Conservation (phyloP, 148 eudicot species). For the Cornus suecica region DNA sequence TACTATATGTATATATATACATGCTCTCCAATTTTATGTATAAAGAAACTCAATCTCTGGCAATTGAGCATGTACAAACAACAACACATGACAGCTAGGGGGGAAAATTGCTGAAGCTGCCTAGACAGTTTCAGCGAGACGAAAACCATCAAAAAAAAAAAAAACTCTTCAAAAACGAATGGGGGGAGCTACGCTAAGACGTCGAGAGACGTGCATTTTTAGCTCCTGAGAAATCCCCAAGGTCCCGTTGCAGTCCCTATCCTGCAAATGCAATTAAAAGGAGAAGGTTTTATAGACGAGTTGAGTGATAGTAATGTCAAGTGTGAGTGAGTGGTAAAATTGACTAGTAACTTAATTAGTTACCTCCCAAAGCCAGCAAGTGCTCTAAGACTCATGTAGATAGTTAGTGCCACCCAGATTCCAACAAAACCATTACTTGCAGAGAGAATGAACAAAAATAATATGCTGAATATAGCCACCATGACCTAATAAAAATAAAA, state of each 20-base stretch:
- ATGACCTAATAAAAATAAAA: conserved; percentile 34
- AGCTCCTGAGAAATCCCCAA: conserved; percentile 61
- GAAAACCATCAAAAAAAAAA: neutral
- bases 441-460: conserved; percentile 48
- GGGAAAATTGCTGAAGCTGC: too few species aligned
- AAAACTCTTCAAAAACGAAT: neutral
- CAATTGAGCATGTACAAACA: neutral
- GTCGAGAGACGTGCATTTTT: neutral
- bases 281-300: neutral
- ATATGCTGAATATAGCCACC: conserved; percentile 65
- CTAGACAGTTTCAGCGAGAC: neutral
- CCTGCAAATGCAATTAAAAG: conserved; percentile 33
- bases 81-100: neutral
- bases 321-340: too few species aligned
- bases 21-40: neutral
- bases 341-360: neutral
- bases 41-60: neutral
- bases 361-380: conserved; percentile 88
- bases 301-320: too few species aligned
- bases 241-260: conserved; percentile 77
- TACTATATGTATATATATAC: too few species aligned
- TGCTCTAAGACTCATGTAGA: conserved; percentile 81
- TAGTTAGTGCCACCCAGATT: conserved; percentile 71
- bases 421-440: conserved; percentile 59
- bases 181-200: neutral